A percentile compares a stretch with the other conserved stretches of the same genome.
These are phyloP conservation scores for Globisporangium irregulare DNA, from an alignment of 352 stramenopile genomes.

Conservation along the genomic window DNA sequence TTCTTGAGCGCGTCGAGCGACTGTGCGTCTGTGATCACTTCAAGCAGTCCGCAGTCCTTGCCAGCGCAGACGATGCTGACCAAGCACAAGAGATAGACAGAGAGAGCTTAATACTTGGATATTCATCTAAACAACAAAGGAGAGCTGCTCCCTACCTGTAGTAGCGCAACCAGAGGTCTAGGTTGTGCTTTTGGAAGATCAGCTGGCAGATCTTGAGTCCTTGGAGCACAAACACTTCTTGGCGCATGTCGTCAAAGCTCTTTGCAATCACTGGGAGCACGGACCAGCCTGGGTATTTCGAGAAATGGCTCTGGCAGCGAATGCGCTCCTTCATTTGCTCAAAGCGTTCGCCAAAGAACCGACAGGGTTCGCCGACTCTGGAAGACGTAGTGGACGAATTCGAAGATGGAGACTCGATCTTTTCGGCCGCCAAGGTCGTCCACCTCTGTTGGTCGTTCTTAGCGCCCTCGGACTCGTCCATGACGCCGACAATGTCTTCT, in stretches of 20 bases:
- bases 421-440: constrained; percentile 10
- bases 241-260: constrained; percentile 96
- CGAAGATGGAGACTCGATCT: background rate
- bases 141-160: constrained; percentile 57
- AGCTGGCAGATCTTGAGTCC: constrained; percentile 92
- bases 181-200: constrained; percentile 90
- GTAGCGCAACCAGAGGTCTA: constrained; percentile 90
- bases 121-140: background rate
- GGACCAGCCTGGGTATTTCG: constrained; percentile 77
- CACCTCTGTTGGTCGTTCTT: constrained; percentile 12
- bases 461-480: background rate
- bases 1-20: constrained; percentile 96
- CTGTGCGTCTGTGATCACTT: constrained; percentile 94
- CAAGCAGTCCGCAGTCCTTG: constrained; percentile 91
- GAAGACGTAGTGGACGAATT: constrained; percentile 14
- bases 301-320: constrained; percentile 60
- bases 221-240: constrained; percentile 96
- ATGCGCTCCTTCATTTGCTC: constrained; percentile 87
- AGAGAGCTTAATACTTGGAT: background rate
- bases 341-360: constrained; percentile 84
- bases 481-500: constrained; percentile 25
- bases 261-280: constrained; percentile 94
- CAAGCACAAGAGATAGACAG: background rate
- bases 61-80: constrained; percentile 90
- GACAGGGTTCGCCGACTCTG: constrained; percentile 26